Base-by-base conservation (phyloP, 2,329 filamentous ascomycete species). In the Stagonosporopsis chrysanthemi region DNA sequence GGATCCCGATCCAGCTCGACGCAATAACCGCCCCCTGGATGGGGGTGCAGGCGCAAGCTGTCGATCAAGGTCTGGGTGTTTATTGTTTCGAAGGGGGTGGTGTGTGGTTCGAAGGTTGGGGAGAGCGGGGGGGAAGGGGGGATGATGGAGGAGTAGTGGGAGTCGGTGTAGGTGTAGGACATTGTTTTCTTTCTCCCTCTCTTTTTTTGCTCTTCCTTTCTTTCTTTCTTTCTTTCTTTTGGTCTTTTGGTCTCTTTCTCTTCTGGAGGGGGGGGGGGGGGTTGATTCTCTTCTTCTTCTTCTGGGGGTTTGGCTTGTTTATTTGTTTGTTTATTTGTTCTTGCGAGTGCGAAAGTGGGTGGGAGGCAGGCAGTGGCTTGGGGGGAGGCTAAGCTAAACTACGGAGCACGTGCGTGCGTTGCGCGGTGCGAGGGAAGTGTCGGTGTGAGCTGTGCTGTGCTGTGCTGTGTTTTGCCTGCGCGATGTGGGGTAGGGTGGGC, bases 1-100 rank as follows among this genome's bases (percentile, higher is more conserved):
- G 66, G 36, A 62, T 84, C 81, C 29, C 78, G 75, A 61, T 82
- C 83, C 0, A 79, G 81, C 63, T 84, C 77, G 38, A 76, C 45
- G 61, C 76, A 84, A 65, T 79, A 83, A n/a, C 82, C 82, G 44
- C 82, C 83, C 59, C 84, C 82, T 1, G 76, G 73, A 45, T 83
- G 79, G 3, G 77, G 76, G 2, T 65, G 36, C 3, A 84, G 75
- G 15, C 74, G 67, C 1, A 84, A 76, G 2, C 69, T 61, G 2
- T 66, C 56, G 55, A 71, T 68, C 36, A 71, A 22, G 41, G 53
- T 35, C 41, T 57, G 55, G 0, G 62, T 68, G 2, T 22, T 17
- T 2, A 51, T 28, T 12, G 63, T 56, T 33, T 71, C 69, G 24
- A 46, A 24, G 35, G 43, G 44, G 29, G 31, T 54, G 3, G 43